These are phyloP conservation scores for Talaromyces sp. DNA, from an alignment of 2,329 filamentous ascomycete species.

Conservation along the genomic window DNA sequence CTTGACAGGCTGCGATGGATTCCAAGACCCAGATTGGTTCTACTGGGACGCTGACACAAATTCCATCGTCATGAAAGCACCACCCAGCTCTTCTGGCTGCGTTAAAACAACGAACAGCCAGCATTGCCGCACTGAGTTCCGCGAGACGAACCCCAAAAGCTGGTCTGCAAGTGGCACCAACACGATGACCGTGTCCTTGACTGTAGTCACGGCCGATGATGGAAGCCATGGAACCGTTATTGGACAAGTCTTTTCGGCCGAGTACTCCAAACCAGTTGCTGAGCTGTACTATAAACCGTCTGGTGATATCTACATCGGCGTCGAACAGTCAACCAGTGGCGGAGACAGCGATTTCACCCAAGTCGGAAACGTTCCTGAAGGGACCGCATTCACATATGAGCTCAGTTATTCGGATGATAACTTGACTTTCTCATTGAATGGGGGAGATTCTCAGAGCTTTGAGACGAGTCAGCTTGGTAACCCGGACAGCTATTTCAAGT, in stretches of 20 bases:
- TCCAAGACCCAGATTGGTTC: slow-evolving; percentile 27
- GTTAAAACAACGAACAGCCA: slow-evolving; percentile 36
- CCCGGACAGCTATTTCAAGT: slow-evolving; percentile 34
- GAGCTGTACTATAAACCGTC: slow-evolving; percentile 34
- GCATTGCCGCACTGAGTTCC: slow-evolving; percentile 40
- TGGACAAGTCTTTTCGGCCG: slow-evolving; percentile 35
- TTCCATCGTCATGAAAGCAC: slow-evolving; percentile 36
- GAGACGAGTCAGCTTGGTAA: slow-evolving; percentile 22
- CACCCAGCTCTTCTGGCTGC: slow-evolving; percentile 30
- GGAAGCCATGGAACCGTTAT: slow-evolving; percentile 32
- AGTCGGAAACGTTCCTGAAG: slow-evolving; percentile 27
- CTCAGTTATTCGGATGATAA: slow-evolving; percentile 30
- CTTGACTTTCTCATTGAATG: slow-evolving; percentile 28
- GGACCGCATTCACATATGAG: slow-evolving; percentile 32
- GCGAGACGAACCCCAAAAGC: slow-evolving; percentile 26
- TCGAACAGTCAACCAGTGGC: slow-evolving; percentile 31
- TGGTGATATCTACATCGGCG: slow-evolving; percentile 32
- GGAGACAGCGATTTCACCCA: slow-evolving; percentile 24
- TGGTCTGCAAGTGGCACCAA: slow-evolving; percentile 32
- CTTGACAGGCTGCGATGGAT: slow-evolving; percentile 34
- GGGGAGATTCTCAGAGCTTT: slow-evolving; percentile 16
- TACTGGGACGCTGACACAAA: slow-evolving; percentile 28
- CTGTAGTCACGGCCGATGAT: slow-evolving; percentile 25
- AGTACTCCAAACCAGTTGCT: slow-evolving; percentile 34
- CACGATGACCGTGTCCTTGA: slow-evolving; percentile 25